Conservation (phyloP, 208 protist genomes). For the Trypanosoma boissoni region DNA sequence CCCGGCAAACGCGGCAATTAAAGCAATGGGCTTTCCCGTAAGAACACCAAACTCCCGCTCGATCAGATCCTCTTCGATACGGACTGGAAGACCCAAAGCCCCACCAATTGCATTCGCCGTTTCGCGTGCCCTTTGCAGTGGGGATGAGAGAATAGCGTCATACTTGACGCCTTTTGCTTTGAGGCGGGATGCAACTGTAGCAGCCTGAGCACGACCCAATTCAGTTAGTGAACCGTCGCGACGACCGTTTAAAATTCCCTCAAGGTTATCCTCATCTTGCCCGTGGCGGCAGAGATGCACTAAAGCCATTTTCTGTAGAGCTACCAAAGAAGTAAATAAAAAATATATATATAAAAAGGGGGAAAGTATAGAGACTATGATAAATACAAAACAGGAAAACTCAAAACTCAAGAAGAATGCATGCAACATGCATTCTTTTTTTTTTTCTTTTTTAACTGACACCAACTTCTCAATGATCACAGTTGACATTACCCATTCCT, state of each 20-base stretch:
- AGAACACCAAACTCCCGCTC: constrained; percentile 89
- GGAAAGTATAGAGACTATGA: constrained; percentile 3
- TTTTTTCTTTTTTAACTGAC: neutral
- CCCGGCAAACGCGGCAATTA: constrained; percentile 64
- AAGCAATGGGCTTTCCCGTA: constrained; percentile 64
- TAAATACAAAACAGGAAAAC: constrained; percentile 2
- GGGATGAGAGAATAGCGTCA: constrained; percentile 70
- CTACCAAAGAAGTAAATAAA: constrained; percentile 11
- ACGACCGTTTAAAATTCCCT: constrained; percentile 83
- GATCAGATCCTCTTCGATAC: constrained; percentile 53
- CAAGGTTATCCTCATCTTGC: constrained; percentile 86
- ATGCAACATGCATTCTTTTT: neutral
- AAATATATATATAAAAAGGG: constrained; percentile 1
- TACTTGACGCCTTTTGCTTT: constrained; percentile 36
- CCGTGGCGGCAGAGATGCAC: constrained; percentile 85
- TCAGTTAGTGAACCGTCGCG: constrained; percentile 72
- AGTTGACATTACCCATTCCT: no score
- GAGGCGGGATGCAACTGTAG: constrained; percentile 47
- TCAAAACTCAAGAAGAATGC: neutral
- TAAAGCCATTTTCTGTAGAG: constrained; percentile 34
- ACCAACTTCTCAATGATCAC: no score
- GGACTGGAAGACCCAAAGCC: constrained; percentile 39
- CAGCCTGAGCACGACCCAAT: constrained; percentile 68
- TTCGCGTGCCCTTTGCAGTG: constrained; percentile 62
- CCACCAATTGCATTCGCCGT: constrained; percentile 64